Evolutionary conservation across 352 stramenopile species (phyloP), one percentile per base, ranked within the genome.

Genomic region (Phytophthora brassicae): DNA sequence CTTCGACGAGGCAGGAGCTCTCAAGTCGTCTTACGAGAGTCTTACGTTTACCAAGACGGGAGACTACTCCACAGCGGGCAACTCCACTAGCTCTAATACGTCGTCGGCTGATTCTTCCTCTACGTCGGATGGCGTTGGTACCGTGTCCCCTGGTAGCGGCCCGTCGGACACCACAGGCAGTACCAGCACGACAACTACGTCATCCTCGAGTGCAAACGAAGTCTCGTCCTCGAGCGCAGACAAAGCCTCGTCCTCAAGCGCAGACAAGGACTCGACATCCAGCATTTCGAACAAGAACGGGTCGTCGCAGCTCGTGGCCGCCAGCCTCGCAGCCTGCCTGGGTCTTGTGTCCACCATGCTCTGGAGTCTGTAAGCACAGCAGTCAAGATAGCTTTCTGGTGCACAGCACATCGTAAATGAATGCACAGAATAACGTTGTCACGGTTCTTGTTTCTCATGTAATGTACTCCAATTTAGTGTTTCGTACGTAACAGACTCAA

Each of bases 21-120:
- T 95, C 58, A 95, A 95, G 70, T 55, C 74, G 4, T 66, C 70
- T 19, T 89, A 89, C 64, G 60, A 75, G 17, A 67, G 59, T 48
- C 73, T 90, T 45, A 88, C 75, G 60, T 75, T 90, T 53, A 66
- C 65, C n/a, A 72, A 79, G 53, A 68, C 58, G 12, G 51, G 58
- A 39, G 64, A 68, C 29, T 46, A 47, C 8, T 71, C 60, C 14
- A 60, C 60, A 2, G 65, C 62, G n/a, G 60, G 66, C 20, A 75
- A 61, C 60, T 66, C 67, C 16, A 35, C 43, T 16, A 7, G n/a
- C n/a, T n/a, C n/a, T 48, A 48, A 29, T 9, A 23, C 19, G 4
- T 43, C 47, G 1, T 68, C 64, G 11, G 60, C 54, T 7, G 60
- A 44, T 43, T 79, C 55, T 22, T 55, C 51, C 0, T 66, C 59